Evolutionary conservation across 371 early-diverging fungal species (phyloP).

Genomic region (Haplosporangium sp.): DNA sequence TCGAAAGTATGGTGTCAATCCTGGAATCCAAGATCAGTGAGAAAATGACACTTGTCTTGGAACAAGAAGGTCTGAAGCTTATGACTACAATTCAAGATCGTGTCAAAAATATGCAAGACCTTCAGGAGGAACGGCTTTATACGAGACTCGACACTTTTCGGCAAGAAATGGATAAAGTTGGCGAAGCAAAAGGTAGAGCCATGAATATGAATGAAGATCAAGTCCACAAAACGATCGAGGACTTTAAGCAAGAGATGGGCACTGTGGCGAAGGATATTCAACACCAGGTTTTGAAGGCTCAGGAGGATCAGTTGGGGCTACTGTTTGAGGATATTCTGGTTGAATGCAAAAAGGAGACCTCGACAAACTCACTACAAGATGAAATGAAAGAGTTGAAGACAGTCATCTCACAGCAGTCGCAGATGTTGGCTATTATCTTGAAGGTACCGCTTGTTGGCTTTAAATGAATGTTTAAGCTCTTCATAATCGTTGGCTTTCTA

Average conservation of each 20-base stretch:
- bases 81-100: neutral
- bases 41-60: neutral
- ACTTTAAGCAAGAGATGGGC: neutral
- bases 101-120: neutral
- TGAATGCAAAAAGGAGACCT: neutral
- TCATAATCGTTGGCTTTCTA: too few relatives aligned
- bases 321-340: neutral
- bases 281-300: neutral
- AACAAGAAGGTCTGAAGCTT: neutral
- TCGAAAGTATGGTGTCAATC: neutral
- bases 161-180: neutral
- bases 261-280: neutral
- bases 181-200: neutral
- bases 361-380: neutral
- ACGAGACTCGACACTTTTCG: neutral
- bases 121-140: neutral
- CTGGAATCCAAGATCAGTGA: constrained; percentile 7
- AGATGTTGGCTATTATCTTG: constrained; percentile 16
- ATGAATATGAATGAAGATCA: neutral
- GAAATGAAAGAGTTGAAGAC: constrained; percentile 17
- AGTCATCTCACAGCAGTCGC: constrained; percentile 7
- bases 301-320: neutral
- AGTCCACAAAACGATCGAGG: neutral
- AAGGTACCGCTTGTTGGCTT: constrained; percentile 7
- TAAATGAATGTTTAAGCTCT: neutral